These are phyloP conservation scores for Austroboletus novae-zelandiae DNA, from an alignment of 1,284 basidiomycete species.

Conservation along the genomic window DNA sequence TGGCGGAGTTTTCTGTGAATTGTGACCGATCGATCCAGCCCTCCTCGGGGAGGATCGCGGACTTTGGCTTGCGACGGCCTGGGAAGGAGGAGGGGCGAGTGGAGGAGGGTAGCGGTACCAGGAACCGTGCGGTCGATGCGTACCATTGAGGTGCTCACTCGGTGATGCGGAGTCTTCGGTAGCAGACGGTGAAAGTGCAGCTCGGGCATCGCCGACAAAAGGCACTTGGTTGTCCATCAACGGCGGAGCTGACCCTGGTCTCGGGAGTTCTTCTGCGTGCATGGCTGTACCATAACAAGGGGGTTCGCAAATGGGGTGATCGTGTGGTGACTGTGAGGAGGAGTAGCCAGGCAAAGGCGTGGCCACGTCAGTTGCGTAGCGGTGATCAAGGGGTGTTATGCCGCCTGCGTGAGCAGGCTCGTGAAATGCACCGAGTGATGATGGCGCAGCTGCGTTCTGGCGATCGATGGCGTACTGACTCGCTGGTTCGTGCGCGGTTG, in stretches of 20 bases:
- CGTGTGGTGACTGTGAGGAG: conserved; percentile 32
- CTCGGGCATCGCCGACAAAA: conserved; percentile 28
- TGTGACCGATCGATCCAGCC: conserved; percentile 35
- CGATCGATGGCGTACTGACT: conserved; percentile 19
- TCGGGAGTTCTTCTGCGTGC: conserved; percentile 20
- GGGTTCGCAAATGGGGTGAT: conserved; percentile 23
- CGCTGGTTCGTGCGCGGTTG: conserved; percentile 11
- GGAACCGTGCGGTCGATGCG: conserved; percentile 16
- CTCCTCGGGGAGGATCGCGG: conserved; percentile 34
- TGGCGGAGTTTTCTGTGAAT: conserved; percentile 29
- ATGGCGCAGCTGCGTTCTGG: conserved; percentile 14
- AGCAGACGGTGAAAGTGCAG: conserved; percentile 12
- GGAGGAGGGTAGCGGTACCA: conserved; percentile 17
- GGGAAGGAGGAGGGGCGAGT: conserved; percentile 4
- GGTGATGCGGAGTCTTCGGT: conserved; percentile 10
- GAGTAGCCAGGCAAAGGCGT: conserved; percentile 32
- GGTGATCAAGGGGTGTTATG: conserved; percentile 26
- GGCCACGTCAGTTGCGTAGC: conserved; percentile 21
- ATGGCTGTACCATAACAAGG: conserved; percentile 27
- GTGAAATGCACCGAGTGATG: conserved; percentile 14
- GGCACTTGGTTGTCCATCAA: conserved; percentile 30
- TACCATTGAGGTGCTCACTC: conserved; percentile 13
- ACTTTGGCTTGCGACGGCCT: conserved; percentile 22
- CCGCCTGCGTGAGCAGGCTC: conserved; percentile 15
- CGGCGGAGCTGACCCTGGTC: conserved; percentile 31